A percentile compares a stretch with the other conserved stretches of the same genome.
These are phyloP conservation scores for Verticillium dahliae DNA, from an alignment of 2,329 filamentous ascomycete genomes.

Conservation along the genomic window DNA sequence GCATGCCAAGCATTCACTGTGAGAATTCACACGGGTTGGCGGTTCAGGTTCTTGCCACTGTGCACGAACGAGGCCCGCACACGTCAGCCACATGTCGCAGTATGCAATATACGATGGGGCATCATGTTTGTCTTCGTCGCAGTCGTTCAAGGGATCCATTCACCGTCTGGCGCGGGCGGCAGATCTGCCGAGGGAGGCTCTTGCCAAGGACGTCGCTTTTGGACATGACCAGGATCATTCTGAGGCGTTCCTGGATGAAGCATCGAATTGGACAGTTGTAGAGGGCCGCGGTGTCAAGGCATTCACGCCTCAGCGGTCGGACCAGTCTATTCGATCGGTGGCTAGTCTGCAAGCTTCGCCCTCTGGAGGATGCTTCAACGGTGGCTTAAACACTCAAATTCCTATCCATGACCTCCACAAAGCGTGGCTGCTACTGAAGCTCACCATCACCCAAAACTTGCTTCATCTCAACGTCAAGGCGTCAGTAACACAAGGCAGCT, in stretches of 20 bases:
- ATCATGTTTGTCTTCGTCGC: background rate
- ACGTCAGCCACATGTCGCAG: background rate
- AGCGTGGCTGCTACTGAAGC: too few relatives aligned
- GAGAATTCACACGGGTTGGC: background rate
- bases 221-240: background rate
- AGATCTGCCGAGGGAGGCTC: background rate
- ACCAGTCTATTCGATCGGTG: too few relatives aligned
- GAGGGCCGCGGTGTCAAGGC: background rate
- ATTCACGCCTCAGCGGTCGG: background rate
- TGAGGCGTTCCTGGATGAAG: background rate
- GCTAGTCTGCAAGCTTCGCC: too few relatives aligned
- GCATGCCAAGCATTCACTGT: background rate
- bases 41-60: background rate
- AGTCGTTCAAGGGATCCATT: background rate
- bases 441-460: too few relatives aligned
- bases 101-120: background rate
- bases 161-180: background rate
- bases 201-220: background rate
- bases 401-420: too few relatives aligned
- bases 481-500: too few relatives aligned
- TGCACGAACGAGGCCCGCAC: background rate
- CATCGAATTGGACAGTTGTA: background rate
- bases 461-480: too few relatives aligned
- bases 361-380: too few relatives aligned
- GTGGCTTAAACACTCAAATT: too few relatives aligned